Evolutionary conservation across 1,139 yeast genomes (phyloP), one percentile per base, ranked within the genome.

Genomic region (Spencermartinsiella ligniputridi): DNA sequence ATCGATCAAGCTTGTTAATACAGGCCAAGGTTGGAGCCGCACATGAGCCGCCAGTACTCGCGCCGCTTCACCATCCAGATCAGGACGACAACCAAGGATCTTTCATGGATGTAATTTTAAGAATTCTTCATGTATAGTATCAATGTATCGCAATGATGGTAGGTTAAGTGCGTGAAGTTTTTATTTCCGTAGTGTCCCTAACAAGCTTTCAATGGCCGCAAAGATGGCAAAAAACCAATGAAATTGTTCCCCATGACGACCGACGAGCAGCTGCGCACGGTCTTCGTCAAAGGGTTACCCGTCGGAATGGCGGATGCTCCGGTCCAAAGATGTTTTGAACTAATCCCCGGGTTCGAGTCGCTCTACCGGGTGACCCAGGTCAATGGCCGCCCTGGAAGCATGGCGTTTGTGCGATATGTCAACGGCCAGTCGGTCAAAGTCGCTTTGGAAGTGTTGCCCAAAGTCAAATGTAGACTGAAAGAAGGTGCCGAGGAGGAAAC

Each of bases 251-350:
- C 40, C 4, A 37, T 37, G 40, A 17, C 33, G 5, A 15, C 24
- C 9, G 64, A 63, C 19, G 62, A 62, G 36, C 62, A 60, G 45
- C 49, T 58, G 24, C 52, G 61, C 24, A 62, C 67, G 8, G 43
- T 64, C n/a, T 64, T 53, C 45, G 41, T 65, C 8, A 58, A 60
- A 5, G 51, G 51, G 9, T 46, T 63, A n/a, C 67, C 68, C 2
- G 51, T 48, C 6, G 58, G 49, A 16, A 42, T 64, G 38, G 62
- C 64, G 24, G 67, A 61, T 34, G 45, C 49, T 12, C 53, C 57
- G 39, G 48, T 63, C 21, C 55, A 49, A 29, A 45, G 51, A 22
- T 49, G 58, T 1, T 42, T 64, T 13, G 45, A 50, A 30, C 44
- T 48, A 21, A 51, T 58, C 11, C 60, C 63, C 2, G 61, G 61